Evolutionary conservation across 2,329 filamentous ascomycete species (phyloP), one percentile per base, ranked within the genome.

Genomic region (Cadophora malorum): DNA sequence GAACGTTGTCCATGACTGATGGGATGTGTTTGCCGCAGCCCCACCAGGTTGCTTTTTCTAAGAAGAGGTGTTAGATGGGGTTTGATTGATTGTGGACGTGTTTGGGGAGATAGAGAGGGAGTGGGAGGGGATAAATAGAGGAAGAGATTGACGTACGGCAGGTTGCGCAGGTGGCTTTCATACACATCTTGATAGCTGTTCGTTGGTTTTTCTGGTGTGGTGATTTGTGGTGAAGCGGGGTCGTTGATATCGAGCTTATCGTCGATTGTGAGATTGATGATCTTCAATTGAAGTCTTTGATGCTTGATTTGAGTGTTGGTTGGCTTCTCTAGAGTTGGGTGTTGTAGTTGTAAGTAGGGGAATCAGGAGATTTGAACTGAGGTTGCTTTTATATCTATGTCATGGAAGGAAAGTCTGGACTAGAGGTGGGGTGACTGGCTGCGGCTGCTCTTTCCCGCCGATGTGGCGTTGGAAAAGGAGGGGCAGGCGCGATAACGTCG

Each of bases 21-120:
- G 84, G 78, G 64, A 86, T 77, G 76, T 87, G 83, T 65, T 77
- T 77, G 60, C 83, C 83, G 74, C 85, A 86, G 65, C 84, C 84
- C 77, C 79, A 81, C 85, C 85, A 87, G 16, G 84, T 83, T 41
- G 79, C 72, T 69, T 86, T 86, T 61, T 82, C 84, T 83, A 67
- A 65, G 10, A 2, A 3, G 52, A 2, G 4, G 52, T 45, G 53
- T 64, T n/a, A 61, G 69, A 19, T 38, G 28, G 23, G 25, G 28
- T 47, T 35, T 31, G 50, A 8, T 4, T 3, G 50, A 16, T 21
- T 23, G 50, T 31, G 14, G 25, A 19, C 28, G 28, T 28, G 28
- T 14, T 9, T 49, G 64, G 61, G 47, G 60, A 2, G 8, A 45
- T 45, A 12, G 16, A 2, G 41, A 19, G 12, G 16, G 2, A 19